phyloP scores from a whole-genome alignment of 345 rosid species.

The Brassica juncea region DNA sequence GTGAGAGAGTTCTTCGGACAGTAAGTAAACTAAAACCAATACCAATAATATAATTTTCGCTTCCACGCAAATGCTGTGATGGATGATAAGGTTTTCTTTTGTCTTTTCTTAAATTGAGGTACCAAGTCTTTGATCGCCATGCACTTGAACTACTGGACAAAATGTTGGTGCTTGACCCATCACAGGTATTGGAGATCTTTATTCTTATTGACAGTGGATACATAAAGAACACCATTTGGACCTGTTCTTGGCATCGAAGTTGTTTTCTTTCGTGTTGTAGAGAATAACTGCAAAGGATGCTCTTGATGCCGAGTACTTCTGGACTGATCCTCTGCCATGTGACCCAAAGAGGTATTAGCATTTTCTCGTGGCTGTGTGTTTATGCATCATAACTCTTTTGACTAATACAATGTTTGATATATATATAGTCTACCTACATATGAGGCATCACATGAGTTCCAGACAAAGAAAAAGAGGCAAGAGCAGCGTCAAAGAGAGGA shows the following conservation, averaged over 20 bases:
- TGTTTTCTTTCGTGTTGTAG: conserved; percentile 35
- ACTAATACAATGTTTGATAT: conserved; percentile 34
- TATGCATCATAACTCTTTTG: conserved; percentile 11
- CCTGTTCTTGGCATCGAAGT: not conserved
- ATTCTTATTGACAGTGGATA: not conserved
- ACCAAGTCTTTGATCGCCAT: conserved; percentile 73
- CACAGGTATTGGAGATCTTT: conserved; percentile 58
- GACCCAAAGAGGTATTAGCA: conserved; percentile 77
- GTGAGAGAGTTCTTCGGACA: conserved; percentile 75
- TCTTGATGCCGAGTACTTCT: conserved; percentile 95
- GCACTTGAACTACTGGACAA: conserved; percentile 90
- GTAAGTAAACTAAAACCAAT: conserved; percentile 49
- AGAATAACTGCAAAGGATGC: conserved; percentile 95
- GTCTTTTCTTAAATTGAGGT: not conserved
- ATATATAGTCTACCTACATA: conserved; percentile 79
- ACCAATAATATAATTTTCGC: not conserved
- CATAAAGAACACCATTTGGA: not conserved
- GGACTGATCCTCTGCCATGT: conserved; percentile 94
- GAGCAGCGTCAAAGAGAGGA: conserved; percentile 90
- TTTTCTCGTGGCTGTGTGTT: not conserved
- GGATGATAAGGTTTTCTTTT: conserved; percentile 20
- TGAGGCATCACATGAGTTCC: conserved; percentile 95
- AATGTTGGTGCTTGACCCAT: conserved; percentile 89
- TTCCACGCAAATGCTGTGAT: not conserved
- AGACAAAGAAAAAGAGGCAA: conserved; percentile 92